phyloP scores from a whole-genome alignment of 1,284 basidiomycete species.

The Trichosporon sp. region DNA sequence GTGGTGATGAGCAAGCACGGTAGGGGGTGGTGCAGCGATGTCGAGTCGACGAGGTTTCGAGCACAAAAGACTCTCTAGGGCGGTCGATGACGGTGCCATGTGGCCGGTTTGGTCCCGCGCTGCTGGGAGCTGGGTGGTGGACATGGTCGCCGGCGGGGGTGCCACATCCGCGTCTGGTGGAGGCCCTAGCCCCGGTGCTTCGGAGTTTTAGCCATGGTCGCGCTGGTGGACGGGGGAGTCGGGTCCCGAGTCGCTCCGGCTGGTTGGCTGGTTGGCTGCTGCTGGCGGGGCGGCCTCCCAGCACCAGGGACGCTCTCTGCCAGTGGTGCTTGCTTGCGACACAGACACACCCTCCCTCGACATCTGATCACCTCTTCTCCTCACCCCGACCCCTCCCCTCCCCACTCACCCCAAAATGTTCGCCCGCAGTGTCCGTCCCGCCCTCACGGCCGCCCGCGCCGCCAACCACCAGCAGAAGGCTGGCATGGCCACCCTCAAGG shows the following conservation, averaged over 20 bases:
- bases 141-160: background rate
- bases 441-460: constrained; percentile 54
- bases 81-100: background rate
- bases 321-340: background rate
- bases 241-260: constrained; percentile 9
- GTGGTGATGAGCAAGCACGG: background rate
- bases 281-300: background rate
- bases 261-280: background rate
- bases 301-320: background rate
- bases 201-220: background rate
- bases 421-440: constrained; percentile 61
- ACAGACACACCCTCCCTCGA: constrained; percentile 20
- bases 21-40: background rate
- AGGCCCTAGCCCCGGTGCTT: background rate
- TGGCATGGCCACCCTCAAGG: constrained; percentile 94
- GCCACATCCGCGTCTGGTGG: background rate
- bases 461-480: constrained; percentile 59
- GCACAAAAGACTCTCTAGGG: constrained; percentile 2
- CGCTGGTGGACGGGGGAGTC: background rate
- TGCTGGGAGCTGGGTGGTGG: too few species aligned
- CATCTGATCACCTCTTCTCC: constrained; percentile 7
- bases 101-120: constrained; percentile 1
- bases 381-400: constrained; percentile 12
- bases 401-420: constrained; percentile 37
- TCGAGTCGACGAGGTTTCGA: background rate